Evolutionary conservation across 495 filamentous ascomycete species (phyloP), one percentile per base, ranked within the genome.

Genomic region (Xylaria intraflava): DNA sequence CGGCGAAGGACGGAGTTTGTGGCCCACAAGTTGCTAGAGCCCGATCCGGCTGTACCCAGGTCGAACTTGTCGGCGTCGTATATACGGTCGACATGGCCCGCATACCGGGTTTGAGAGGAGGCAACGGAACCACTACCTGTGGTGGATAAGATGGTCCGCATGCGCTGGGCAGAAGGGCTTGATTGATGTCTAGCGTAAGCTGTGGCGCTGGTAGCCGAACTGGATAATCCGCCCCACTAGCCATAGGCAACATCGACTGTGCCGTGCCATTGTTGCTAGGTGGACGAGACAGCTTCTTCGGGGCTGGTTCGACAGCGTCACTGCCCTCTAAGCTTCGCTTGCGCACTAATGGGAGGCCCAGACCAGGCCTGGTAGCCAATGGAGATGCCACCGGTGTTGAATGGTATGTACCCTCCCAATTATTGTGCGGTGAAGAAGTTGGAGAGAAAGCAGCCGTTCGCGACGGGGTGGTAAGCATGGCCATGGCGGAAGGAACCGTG

Each of bases 261-360:
- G 48, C 64, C 61, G 44, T 73, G 47, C 19, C 59, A 58, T n/a
- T 67, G 65, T 44, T 69, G 65, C 43, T 69, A 1, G 50, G 49
- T 9, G 55, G 54, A n/a, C 54, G 64, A 27, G 46, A 36, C 16
- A 46, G 16, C 53, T 86, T 76, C 72, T 95, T 95, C 9, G 83
- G 69, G 9, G 86, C 80, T 17, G 83, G 85, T 50, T 92, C 84
- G 9, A 75, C 67, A 24, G 66, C 69, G 10, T 79, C 73, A 7
- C 46, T 39, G 11, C 83, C 80, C 31, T 95, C 90, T 31, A 79
- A 77, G 53, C 80, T 86, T 50, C 90, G 77, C 71, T 96, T 96
- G 52, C 84, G 75, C 31, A 72, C 55, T 47, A 65, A 56, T 42
- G 63, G 41, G 19, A 73, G 69, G 27, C 72, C 72, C 22, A 73